These are phyloP conservation scores for Sphaceloma murrayae DNA, from an alignment of 2,329 filamentous ascomycete species.

Conservation along the genomic window DNA sequence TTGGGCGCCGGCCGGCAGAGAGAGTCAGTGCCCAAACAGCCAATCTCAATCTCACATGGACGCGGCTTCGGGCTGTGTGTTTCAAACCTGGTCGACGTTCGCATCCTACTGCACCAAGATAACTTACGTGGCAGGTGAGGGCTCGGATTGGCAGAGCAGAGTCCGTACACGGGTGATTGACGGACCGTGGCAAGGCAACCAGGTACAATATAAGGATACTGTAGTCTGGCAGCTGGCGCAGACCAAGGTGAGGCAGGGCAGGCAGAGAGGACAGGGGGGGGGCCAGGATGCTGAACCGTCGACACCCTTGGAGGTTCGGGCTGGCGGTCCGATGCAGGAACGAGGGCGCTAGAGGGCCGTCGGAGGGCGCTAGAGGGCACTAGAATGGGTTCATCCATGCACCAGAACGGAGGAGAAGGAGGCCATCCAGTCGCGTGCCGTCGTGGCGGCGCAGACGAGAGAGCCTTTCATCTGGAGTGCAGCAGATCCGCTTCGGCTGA, in stretches of 20 bases:
- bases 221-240: slow-evolving; percentile 2
- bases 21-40: no score
- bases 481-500: slow-evolving; percentile 15
- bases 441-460: slow-evolving; percentile 10
- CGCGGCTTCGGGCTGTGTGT: slow-evolving; percentile 13
- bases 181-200: slow-evolving; percentile 3
- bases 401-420: slow-evolving; percentile 15
- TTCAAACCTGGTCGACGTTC: slow-evolving; percentile 2
- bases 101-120: no score
- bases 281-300: not conserved
- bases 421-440: slow-evolving; percentile 10
- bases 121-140: slow-evolving; percentile 10
- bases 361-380: no score
- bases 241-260: slow-evolving; percentile 13
- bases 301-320: no score
- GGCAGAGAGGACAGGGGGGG: not conserved
- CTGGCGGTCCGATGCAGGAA: slow-evolving; percentile 13
- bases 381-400: slow-evolving; percentile 14
- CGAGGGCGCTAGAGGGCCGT: slow-evolving; percentile 1
- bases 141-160: slow-evolving; percentile 8
- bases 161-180: slow-evolving; percentile 4
- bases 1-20: no score
- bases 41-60: slow-evolving; percentile 13
- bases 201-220: not conserved
- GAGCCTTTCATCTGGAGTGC: slow-evolving; percentile 13